Evolutionary conservation across 2,329 filamentous ascomycete species (phyloP), one percentile per base, ranked within the genome.

Genomic region (Cyphellophora attinorum): DNA sequence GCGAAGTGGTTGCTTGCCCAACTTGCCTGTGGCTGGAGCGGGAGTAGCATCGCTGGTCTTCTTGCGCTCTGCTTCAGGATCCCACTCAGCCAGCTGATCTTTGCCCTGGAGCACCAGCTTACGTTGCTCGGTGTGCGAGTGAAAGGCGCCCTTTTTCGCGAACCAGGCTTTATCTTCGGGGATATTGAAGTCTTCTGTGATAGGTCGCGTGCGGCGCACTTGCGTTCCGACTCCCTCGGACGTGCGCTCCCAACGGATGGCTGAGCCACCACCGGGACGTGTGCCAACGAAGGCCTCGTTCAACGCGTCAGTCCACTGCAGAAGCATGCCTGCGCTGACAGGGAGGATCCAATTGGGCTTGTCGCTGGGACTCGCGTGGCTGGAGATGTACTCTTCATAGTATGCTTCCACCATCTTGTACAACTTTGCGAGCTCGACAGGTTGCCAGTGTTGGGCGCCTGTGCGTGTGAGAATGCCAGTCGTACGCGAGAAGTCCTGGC

Each of bases 401-500:
- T 34, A 19, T 11, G 39, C 21, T 25, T 37, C 16, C 8, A 13
- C 18, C 37, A 40, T 28, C 2, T 35, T 19, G 27, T 39, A 38
- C 11, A 47, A 19, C 16, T 37, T 41, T 2, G 42, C 31, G 11
- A 29, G 23, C 30, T 43, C 44, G 61, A 42, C 60, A 58, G 27
- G 17, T 8, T 35, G 34, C 39, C 39, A 45, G 12, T 13, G 10
- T 21, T 41, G 35, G 13, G 13, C 23, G 14, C 14, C 17, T 12
- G n/a, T 17, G 12, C 35, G 19, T 8, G 15, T 23, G 6, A n/a
- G 19, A 5, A 19, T 6, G 18, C 27, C 23, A 4, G 19, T 36
- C 8, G 16, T 12, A 31, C 43, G 28, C 2, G 11, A 14, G 19
- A 21, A 16, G 8, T 27, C 32, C 28, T 46, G 43, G 5, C 39